phyloP scores from a whole-genome alignment of 129 eudicot species.

The Logfia minima region DNA sequence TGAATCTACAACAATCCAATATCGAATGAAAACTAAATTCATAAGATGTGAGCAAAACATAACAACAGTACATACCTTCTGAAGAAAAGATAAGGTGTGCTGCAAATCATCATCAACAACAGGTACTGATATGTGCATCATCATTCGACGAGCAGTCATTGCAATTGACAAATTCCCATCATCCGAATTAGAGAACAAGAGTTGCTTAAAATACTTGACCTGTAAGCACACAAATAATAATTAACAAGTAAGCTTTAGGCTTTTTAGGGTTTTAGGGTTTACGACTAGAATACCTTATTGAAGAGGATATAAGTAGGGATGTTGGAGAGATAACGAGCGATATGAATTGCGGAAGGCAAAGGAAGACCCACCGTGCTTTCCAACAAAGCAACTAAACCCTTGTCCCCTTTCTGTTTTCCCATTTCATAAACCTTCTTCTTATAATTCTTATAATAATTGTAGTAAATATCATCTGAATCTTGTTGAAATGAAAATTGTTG shows the following conservation, averaged over 20 bases:
- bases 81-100: constrained; percentile 78
- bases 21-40: background rate
- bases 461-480: constrained; percentile 37
- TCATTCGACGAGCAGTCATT: constrained; percentile 60
- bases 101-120: constrained; percentile 76
- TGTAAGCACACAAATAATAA: constrained; percentile 32
- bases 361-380: constrained; percentile 67
- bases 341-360: constrained; percentile 60
- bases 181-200: constrained; percentile 55
- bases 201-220: constrained; percentile 75
- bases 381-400: constrained; percentile 66
- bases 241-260: background rate
- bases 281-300: constrained; percentile 41
- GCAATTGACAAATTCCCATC: constrained; percentile 47
- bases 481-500: too few species aligned
- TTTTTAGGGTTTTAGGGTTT: background rate
- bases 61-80: constrained; percentile 50
- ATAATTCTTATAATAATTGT: constrained; percentile 23
- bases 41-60: background rate
- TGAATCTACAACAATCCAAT: constrained; percentile 50
- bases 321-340: constrained; percentile 58
- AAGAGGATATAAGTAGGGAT: constrained; percentile 44
- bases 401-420: constrained; percentile 75
- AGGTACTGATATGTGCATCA: constrained; percentile 67
- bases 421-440: constrained; percentile 52